These are phyloP conservation scores for Phytophthora macrochlamydospora DNA, from an alignment of 352 stramenopile species.

Conservation along the genomic window DNA sequence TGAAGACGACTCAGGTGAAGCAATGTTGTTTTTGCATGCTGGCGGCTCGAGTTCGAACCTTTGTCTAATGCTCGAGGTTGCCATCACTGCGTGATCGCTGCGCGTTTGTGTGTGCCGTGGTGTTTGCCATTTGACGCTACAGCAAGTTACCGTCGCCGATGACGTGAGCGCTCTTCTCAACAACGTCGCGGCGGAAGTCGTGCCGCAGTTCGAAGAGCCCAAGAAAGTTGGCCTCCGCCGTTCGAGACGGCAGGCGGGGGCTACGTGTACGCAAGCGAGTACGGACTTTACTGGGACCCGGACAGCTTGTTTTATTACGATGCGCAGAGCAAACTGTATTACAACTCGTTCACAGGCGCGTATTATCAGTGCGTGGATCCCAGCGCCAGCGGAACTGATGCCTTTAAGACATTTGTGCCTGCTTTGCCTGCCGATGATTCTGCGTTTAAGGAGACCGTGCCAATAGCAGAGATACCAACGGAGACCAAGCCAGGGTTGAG, in stretches of 20 bases:
- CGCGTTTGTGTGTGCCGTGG: neutral
- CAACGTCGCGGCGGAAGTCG: constrained; percentile 59
- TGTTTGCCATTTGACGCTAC: constrained; percentile 12
- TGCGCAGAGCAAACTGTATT: constrained; percentile 73
- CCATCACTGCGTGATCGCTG: constrained; percentile 16
- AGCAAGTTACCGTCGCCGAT: constrained; percentile 41
- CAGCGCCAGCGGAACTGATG: constrained; percentile 18
- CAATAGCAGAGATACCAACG: constrained; percentile 21
- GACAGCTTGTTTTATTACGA: constrained; percentile 90
- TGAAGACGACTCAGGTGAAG: constrained; percentile 51
- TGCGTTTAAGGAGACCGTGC: constrained; percentile 22
- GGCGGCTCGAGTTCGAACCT: constrained; percentile 23
- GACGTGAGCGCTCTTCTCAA: constrained; percentile 71
- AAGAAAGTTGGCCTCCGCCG: constrained; percentile 74
- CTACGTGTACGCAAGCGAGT: constrained; percentile 73
- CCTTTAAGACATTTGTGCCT: constrained; percentile 57
- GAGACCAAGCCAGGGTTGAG: constrained; percentile 25
- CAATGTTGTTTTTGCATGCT: constrained; percentile 42
- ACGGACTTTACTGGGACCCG: constrained; percentile 77
- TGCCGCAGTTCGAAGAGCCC: constrained; percentile 62
- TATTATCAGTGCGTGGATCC: constrained; percentile 62
- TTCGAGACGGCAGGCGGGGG: constrained; percentile 82
- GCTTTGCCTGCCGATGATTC: constrained; percentile 56
- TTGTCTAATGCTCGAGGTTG: constrained; percentile 39
- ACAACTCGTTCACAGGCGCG: constrained; percentile 66